Evolutionary conservation across 768 basidiomycete genomes (phyloP).

Genomic region (Mrakia blollopis): DNA sequence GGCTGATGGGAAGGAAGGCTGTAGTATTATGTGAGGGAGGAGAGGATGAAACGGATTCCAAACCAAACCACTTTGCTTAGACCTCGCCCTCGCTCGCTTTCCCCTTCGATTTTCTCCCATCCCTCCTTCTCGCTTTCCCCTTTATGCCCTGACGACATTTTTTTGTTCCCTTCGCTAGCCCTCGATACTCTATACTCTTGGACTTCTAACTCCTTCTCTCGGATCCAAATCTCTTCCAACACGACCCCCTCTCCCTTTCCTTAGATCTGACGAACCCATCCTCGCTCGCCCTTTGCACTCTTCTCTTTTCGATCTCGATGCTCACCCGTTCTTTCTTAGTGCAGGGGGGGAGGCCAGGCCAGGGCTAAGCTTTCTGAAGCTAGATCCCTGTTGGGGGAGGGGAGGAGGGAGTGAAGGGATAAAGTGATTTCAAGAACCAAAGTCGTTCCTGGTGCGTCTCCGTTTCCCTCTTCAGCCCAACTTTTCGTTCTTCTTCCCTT

Average conservation of each 20-base stretch:
- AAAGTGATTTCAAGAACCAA: not conserved
- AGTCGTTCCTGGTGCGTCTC: not conserved
- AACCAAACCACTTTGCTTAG: not conserved
- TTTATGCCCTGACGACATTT: conserved; percentile 1
- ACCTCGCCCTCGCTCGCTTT: not conserved
- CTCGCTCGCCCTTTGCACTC: not conserved
- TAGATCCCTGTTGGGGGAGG: not conserved
- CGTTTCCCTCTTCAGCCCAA: not conserved
- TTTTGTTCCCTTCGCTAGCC: not conserved
- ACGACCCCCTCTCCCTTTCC: not conserved
- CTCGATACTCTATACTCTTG: conserved; percentile 6
- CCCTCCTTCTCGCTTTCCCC: not conserved
- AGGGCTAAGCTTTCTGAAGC: not conserved
- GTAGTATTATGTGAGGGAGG: conserved; percentile 40
- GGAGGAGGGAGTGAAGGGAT: not conserved
- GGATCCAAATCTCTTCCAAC: not conserved
- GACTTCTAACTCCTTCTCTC: not conserved
- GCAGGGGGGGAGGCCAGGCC: not conserved
- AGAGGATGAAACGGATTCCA: not conserved
- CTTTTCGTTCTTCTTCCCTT: not conserved
- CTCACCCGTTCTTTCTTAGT: not conserved
- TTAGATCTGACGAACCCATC: not conserved
- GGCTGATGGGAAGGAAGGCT: conserved; percentile 38
- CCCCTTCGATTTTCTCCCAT: not conserved
- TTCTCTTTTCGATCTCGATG: not conserved